Conservation (phyloP, 768 basidiomycete genomes). For the Hygrocybe punicea region DNA sequence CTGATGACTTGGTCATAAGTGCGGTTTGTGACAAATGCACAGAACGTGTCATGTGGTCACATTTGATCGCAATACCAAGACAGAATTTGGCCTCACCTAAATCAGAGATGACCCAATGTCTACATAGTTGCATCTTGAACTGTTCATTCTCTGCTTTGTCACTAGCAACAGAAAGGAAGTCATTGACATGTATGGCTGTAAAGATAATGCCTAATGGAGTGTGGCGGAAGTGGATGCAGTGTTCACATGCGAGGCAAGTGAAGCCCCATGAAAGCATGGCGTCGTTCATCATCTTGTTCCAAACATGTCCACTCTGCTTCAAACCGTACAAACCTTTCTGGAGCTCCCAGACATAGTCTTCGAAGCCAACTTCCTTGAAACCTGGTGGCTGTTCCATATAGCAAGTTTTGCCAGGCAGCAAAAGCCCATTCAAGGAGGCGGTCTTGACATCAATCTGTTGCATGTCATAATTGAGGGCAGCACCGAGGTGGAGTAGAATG, state of each 20-base stretch:
- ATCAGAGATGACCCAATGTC: conserved; percentile 33
- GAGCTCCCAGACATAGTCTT: conserved; percentile 24
- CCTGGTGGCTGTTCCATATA: conserved; percentile 37
- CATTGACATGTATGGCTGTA: conserved; percentile 36
- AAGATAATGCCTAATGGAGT: conserved; percentile 21
- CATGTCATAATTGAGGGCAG: conserved; percentile 32
- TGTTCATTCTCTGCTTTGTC: conserved; percentile 7
- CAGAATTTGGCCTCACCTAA: conserved; percentile 29
- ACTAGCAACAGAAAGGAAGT: conserved; percentile 23
- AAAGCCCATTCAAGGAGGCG: conserved; percentile 36
- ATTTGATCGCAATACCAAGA: conserved; percentile 38
- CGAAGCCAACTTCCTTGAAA: conserved; percentile 10
- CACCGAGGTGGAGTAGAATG: conserved; percentile 36
- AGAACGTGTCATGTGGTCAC: conserved; percentile 18
- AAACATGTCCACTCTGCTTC: conserved; percentile 35
- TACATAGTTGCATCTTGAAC: conserved; percentile 29
- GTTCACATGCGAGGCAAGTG: conserved; percentile 25
- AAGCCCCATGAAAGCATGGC: conserved; percentile 34
- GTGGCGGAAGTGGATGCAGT: conserved; percentile 30
- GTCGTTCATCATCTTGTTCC: conserved; percentile 34
- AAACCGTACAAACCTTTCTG: conserved; percentile 34
- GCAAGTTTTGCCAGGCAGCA: conserved; percentile 17
- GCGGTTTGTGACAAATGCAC: conserved; percentile 25
- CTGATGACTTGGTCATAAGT: conserved; percentile 15
- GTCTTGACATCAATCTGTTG: conserved; percentile 42